Evolutionary conservation across 306 rosid species (phyloP).

Genomic region (Trifolium subterraneum): DNA sequence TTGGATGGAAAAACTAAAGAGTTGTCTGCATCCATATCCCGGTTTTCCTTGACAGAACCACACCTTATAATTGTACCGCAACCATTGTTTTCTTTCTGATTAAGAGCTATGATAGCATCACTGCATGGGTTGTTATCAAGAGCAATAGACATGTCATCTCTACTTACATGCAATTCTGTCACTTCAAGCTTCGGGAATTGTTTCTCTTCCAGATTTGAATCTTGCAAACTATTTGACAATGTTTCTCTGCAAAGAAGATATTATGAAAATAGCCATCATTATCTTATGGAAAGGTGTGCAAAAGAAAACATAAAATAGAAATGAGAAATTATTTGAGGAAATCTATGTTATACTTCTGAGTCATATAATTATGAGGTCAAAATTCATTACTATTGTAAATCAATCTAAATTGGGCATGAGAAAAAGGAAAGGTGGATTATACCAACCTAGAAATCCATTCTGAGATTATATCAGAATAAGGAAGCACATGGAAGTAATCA

Average conservation of each 20-base stretch:
- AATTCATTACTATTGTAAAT: constrained; percentile 34
- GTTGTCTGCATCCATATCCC: constrained; percentile 28
- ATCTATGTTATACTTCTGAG: constrained; percentile 8
- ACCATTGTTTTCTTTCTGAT: background rate
- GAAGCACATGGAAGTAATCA: constrained; percentile 78
- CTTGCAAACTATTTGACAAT: constrained; percentile 48
- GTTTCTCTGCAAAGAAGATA: constrained; percentile 48
- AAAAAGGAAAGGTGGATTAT: constrained; percentile 16
- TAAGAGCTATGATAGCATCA: constrained; percentile 36
- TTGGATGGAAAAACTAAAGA: constrained; percentile 39
- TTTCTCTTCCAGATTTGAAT: constrained; percentile 43
- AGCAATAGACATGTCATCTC: constrained; percentile 35
- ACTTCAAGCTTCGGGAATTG: constrained; percentile 25
- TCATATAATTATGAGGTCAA: background rate
- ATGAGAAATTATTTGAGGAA: constrained; percentile 27
- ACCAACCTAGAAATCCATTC: constrained; percentile 68
- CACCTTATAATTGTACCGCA: background rate
- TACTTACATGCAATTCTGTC: constrained; percentile 32
- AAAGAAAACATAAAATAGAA: constrained; percentile 30
- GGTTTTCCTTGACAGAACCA: background rate
- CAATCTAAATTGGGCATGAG: constrained; percentile 7
- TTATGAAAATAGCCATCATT: constrained; percentile 7
- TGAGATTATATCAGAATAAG: constrained; percentile 64
- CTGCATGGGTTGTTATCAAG: constrained; percentile 27
- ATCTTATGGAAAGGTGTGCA: constrained; percentile 7